A percentile compares a stretch with the other conserved stretches of the same genome.
Evolutionary conservation across 192 early-diverging fungal genomes (phyloP).

Genomic region (Lunasporangiospora selenospora): DNA sequence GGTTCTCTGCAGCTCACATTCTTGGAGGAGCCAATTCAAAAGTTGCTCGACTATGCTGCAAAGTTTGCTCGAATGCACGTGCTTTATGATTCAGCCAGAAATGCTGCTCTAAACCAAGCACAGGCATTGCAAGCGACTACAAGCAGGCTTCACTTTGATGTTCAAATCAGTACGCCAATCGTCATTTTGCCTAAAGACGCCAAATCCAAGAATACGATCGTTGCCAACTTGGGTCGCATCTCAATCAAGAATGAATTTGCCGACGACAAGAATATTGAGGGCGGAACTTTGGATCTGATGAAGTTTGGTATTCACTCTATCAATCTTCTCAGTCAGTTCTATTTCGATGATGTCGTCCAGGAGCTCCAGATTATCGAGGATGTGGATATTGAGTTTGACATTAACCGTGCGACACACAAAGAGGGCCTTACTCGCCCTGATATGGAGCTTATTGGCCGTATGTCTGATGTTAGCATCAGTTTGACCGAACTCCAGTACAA

Average conservation of each 20-base stretch:
- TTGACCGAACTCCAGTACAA: constrained; percentile 86
- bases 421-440: constrained; percentile 61
- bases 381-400: constrained; percentile 78
- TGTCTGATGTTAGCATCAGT: constrained; percentile 80
- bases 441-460: constrained; percentile 66
- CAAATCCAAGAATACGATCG: constrained; percentile 67
- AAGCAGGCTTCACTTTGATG: constrained; percentile 85
- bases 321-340: constrained; percentile 62
- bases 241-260: constrained; percentile 81
- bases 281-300: constrained; percentile 63
- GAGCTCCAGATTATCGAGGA: constrained; percentile 85
- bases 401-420: constrained; percentile 63
- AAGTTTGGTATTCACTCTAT: constrained; percentile 66
- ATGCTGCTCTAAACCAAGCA: constrained; percentile 81
- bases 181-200: constrained; percentile 77
- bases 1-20: constrained; percentile 85
- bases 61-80: constrained; percentile 90
- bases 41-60: constrained; percentile 79
- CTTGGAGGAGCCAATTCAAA: constrained; percentile 73
- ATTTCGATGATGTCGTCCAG: constrained; percentile 51
- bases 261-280: constrained; percentile 54
- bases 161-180: constrained; percentile 86
- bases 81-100: constrained; percentile 86
- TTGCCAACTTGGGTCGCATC: constrained; percentile 86
- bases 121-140: constrained; percentile 79